These are phyloP conservation scores for Pleodorina starrii DNA, from an alignment of 139 green algal genomes.

Conservation along the genomic window DNA sequence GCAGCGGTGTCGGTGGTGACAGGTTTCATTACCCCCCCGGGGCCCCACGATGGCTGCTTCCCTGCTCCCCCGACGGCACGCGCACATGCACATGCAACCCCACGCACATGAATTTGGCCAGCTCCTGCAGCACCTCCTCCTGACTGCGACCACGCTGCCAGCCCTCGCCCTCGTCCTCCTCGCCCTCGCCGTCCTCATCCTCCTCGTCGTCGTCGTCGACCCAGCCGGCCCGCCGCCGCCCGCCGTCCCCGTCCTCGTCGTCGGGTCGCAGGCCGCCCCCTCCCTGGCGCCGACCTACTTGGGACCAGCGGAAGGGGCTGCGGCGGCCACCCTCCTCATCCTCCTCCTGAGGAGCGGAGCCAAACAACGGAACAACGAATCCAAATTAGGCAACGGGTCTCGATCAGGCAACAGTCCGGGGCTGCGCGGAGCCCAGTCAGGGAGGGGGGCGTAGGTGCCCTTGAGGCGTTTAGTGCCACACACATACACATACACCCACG, in stretches of 20 bases:
- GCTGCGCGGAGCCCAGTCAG: too few species aligned
- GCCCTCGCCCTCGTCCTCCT: neutral
- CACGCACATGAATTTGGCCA: slow-evolving; percentile 38
- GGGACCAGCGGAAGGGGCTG: slow-evolving; percentile 39
- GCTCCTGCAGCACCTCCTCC: slow-evolving; percentile 36
- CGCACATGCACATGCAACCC: too few species aligned
- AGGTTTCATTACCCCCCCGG: too few species aligned
- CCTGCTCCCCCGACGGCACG: too few species aligned
- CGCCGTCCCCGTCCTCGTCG: neutral
- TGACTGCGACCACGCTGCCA: neutral
- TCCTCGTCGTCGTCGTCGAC: neutral
- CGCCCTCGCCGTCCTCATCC: neutral
- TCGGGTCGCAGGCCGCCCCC: neutral
- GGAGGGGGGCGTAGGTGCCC: too few species aligned
- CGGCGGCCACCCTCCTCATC: neutral
- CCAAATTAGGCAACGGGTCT: too few species aligned
- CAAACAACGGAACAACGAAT: neutral
- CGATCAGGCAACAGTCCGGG: too few species aligned
- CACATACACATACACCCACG: neutral
- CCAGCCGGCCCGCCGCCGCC: neutral
- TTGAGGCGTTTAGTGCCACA: too few species aligned
- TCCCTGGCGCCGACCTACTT: slow-evolving; percentile 3
- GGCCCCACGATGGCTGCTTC: neutral
- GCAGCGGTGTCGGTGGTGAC: too few species aligned
- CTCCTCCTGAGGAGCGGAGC: neutral